phyloP scores from a whole-genome alignment of 1,139 yeast genomes.

The Suhomyces panamericanus region DNA sequence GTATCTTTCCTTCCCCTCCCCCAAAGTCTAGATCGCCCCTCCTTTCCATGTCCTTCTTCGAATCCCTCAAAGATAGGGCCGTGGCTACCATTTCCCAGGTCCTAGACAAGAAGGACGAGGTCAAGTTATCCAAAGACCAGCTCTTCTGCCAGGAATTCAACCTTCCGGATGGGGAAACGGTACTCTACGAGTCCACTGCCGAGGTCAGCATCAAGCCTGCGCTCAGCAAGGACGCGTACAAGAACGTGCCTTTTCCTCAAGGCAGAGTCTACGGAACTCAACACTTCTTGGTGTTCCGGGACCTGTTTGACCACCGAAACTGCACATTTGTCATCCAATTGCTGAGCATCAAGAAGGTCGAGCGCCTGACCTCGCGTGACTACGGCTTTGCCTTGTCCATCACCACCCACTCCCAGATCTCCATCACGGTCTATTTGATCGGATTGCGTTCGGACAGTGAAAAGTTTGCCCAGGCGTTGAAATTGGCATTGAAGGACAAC shows the following conservation, averaged over 20 bases:
- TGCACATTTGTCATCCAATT: conserved; percentile 74
- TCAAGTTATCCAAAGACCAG: conserved; percentile 61
- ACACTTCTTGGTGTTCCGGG: conserved; percentile 73
- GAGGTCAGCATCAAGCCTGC: conserved; percentile 59
- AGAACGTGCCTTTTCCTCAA: conserved; percentile 36
- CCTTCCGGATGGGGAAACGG: conserved; percentile 69
- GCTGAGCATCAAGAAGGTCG: conserved; percentile 80
- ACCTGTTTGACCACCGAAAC: conserved; percentile 64
- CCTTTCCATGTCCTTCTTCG: conserved; percentile 26
- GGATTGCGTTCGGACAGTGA: conserved; percentile 82
- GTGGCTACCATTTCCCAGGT: conserved; percentile 44
- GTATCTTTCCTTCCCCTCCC: neutral
- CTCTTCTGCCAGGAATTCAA: conserved; percentile 62
- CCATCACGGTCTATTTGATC: conserved; percentile 67
- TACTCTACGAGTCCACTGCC: conserved; percentile 67
- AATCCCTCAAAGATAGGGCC: conserved; percentile 21
- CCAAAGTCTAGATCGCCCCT: neutral
- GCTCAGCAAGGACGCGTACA: conserved; percentile 26
- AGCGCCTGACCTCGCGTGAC: conserved; percentile 73
- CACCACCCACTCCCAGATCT: conserved; percentile 65
- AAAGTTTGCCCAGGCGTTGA: conserved; percentile 68
- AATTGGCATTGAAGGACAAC: conserved; percentile 62
- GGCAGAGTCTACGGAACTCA: conserved; percentile 72
- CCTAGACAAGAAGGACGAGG: conserved; percentile 36
- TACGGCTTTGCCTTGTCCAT: conserved; percentile 80